Conservation (phyloP, 768 basidiomycete genomes). For the Tylopilus sp. region DNA sequence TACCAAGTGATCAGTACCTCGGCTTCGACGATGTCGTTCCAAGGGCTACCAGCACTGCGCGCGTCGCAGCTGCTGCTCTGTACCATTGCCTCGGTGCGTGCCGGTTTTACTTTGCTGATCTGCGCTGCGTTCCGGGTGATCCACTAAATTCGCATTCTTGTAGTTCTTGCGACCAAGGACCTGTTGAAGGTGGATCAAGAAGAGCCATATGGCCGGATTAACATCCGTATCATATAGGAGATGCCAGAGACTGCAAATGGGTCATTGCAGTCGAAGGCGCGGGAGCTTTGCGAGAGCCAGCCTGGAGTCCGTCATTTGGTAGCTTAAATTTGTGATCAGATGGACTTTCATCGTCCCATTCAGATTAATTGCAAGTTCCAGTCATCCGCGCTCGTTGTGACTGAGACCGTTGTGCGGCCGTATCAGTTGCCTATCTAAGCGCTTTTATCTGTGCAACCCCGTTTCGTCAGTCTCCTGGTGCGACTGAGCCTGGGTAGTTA, state of each 20-base stretch:
- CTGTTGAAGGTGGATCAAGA: constrained; percentile 59
- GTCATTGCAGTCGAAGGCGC: too few species aligned
- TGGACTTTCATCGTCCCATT: too few species aligned
- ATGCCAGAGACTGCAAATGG: background rate
- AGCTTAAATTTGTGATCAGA: too few species aligned
- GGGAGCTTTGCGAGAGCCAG: too few species aligned
- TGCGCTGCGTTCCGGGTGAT: background rate
- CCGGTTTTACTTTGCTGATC: background rate
- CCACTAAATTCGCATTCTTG: background rate
- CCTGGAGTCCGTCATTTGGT: too few species aligned
- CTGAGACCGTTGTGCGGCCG: too few species aligned
- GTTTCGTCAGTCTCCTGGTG: too few species aligned
- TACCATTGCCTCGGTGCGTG: constrained; percentile 79
- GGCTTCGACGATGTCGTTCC: constrained; percentile 68
- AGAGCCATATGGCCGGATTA: constrained; percentile 55
- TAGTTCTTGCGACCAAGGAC: constrained; percentile 77
- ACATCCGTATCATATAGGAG: constrained; percentile 36
- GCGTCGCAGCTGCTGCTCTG: constrained; percentile 78
- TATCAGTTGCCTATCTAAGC: too few species aligned
- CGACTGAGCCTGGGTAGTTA: too few species aligned
- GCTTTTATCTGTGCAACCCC: too few species aligned
- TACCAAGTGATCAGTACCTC: constrained; percentile 47
- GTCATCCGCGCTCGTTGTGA: too few species aligned
- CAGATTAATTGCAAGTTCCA: too few species aligned
- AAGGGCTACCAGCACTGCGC: constrained; percentile 59